Evolutionary conservation across 805 yeast genomes (phyloP).

Genomic region (Gaillardinia entomophila): DNA sequence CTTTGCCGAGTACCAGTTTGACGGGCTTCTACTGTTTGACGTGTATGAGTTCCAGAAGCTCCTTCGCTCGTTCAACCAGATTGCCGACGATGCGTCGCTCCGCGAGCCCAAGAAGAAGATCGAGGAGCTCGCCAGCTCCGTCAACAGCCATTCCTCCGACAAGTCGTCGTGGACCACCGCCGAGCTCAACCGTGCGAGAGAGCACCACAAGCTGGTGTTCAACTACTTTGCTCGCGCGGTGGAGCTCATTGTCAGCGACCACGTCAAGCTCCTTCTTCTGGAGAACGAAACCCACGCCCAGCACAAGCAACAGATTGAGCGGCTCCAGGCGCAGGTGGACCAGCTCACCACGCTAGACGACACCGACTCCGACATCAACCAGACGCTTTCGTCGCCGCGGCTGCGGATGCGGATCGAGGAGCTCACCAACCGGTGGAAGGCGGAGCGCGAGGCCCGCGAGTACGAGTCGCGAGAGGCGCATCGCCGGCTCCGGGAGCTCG

Average conservation of each 20-base stretch:
- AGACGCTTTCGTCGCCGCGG: slow-evolving; percentile 21
- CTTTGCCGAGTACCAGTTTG: slow-evolving; percentile 37
- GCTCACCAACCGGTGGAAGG: slow-evolving; percentile 58
- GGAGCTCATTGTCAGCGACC: slow-evolving; percentile 53
- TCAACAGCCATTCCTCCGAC: slow-evolving; percentile 5
- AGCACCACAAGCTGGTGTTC: slow-evolving; percentile 41
- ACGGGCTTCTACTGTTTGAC: slow-evolving; percentile 36
- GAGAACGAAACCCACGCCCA: slow-evolving; percentile 21
- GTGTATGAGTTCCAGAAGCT: slow-evolving; percentile 44
- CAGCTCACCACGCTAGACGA: slow-evolving; percentile 20
- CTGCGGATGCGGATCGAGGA: slow-evolving; percentile 53
- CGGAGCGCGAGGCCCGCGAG: slow-evolving; percentile 64
- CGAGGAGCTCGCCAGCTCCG: slow-evolving; percentile 28
- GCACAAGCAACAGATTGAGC: slow-evolving; percentile 16
- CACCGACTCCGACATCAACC: slow-evolving; percentile 1
- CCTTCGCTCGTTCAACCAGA: slow-evolving; percentile 44
- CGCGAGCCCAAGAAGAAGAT: slow-evolving; percentile 53
- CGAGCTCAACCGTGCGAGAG: slow-evolving; percentile 18
- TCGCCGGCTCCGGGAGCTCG: slow-evolving; percentile 46
- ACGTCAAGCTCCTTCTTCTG: slow-evolving; percentile 35
- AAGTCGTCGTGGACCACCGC: slow-evolving; percentile 8
- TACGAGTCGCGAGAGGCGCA: slow-evolving; percentile 55
- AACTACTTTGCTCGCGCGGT: slow-evolving; percentile 58
- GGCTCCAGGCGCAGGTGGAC: slow-evolving; percentile 18
- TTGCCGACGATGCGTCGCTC: slow-evolving; percentile 54